Evolutionary conservation across 371 early-diverging fungal genomes (phyloP), one percentile per base, ranked within the genome.

Genomic region (Mucor indicus): DNA sequence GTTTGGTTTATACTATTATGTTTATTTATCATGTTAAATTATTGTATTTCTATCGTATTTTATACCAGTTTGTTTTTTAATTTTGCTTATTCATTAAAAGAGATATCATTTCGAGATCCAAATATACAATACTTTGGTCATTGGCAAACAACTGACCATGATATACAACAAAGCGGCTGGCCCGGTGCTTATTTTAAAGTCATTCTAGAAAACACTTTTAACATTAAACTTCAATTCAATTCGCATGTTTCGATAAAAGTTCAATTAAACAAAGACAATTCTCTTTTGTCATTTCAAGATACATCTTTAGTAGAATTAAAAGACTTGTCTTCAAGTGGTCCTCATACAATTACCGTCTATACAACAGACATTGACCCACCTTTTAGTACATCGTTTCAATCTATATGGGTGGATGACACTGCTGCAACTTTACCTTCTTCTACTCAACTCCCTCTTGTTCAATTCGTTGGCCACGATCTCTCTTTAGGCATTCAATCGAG

Each of bases 181-280:
- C 69, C 73, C 19, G 73, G 73, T 30, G 69, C 73, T 27, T 73
- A 73, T 48, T 59, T 69, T 22, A 61, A 60, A 52, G 57, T 64
- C 2, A 43, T 46, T n/a, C 21, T 57, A n/a, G 27, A 60, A 22
- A 36, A 50, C 5, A 60, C 60, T 5, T 23, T 38, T 12, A 38
- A 19, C 24, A 47, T 69, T 10, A 42, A 48, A 25, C 33, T 73
- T 2, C 43, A 50, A 19, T 29, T 72, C 5, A 58, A 33, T 13
- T 50, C 42, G 20, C 57, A 67, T 10, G 55, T 62, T 2, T 50
- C 46, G 20, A 20, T 69, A 23, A 37, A 35, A 24, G 61, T 62
- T 4, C 60, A 62, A 22, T 39, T 73, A 23, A 54, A 67, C 42
- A 39, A 62, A 23, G 41, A 46, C 13, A 58, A 23, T 11, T 42